Conservation (phyloP, 768 basidiomycete genomes). For the Lactarius pseudohatsudake region DNA sequence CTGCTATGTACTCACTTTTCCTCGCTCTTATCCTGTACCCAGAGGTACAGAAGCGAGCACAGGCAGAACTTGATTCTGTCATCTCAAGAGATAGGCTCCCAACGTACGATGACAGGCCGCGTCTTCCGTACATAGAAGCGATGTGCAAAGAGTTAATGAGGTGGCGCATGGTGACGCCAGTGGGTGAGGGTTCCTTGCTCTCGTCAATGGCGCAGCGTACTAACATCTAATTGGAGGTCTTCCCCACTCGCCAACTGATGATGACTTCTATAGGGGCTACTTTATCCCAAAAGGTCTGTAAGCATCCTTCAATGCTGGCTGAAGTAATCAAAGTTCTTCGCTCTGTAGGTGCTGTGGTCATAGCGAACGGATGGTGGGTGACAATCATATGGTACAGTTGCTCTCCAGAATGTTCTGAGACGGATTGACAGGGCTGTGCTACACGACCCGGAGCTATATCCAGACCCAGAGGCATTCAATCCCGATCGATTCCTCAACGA, state of each 20-base stretch:
- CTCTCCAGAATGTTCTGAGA: not conserved
- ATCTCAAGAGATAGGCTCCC: not conserved
- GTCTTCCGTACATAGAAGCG: conserved; percentile 25
- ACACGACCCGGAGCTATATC: conserved; percentile 33
- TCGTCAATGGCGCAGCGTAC: not conserved
- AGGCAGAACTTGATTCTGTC: conserved; percentile 34
- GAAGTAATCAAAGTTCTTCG: not conserved
- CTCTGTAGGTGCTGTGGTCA: conserved; percentile 17
- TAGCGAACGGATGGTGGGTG: conserved; percentile 32
- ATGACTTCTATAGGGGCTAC: not conserved
- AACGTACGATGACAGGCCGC: not conserved
- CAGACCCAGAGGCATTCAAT: conserved; percentile 33
- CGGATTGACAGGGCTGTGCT: not conserved
- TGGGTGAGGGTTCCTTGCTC: conserved; percentile 12
- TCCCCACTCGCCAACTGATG: conserved; percentile 27
- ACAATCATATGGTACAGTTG: not conserved
- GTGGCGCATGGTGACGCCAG: conserved; percentile 29
- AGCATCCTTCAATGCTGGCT: conserved; percentile 28
- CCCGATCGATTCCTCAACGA: conserved; percentile 32
- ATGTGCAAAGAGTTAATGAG: conserved; percentile 31
- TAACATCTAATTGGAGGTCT: conserved; percentile 9
- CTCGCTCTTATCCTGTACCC: conserved; percentile 34
- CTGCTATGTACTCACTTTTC: conserved; percentile 31
- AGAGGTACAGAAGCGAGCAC: conserved; percentile 29
- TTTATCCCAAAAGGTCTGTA: not conserved